Evolutionary conservation across 495 filamentous ascomycete species (phyloP).

Genomic region (Astrothelium macrocarpum): DNA sequence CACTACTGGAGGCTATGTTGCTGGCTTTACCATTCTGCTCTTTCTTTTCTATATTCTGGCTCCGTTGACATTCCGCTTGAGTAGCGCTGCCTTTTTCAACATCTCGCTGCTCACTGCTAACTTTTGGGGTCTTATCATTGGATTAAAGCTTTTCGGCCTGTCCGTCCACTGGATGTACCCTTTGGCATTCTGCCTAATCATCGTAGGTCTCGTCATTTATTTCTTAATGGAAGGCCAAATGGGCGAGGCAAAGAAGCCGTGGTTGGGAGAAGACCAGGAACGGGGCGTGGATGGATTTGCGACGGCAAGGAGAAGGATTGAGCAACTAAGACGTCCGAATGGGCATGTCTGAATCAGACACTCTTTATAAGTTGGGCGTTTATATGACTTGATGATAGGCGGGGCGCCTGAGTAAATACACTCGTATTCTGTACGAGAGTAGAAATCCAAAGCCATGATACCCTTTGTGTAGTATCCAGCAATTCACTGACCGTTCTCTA

Average conservation of each 20-base stretch:
- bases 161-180: slow-evolving; percentile 85
- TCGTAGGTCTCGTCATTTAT: slow-evolving; percentile 72
- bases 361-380: neutral
- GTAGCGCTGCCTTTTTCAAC: slow-evolving; percentile 90
- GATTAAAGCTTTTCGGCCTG: slow-evolving; percentile 73
- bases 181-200: slow-evolving; percentile 85
- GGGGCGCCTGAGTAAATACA: neutral
- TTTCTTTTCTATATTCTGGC: slow-evolving; percentile 78
- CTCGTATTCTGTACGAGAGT: neutral
- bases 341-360: neutral
- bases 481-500: neutral
- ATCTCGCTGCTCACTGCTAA: slow-evolving; percentile 88
- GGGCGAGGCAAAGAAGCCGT: slow-evolving; percentile 90
- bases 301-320: slow-evolving; percentile 74
- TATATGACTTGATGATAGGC: neutral
- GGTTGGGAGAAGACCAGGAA: slow-evolving; percentile 81
- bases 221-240: slow-evolving; percentile 66
- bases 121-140: slow-evolving; percentile 94
- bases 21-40: slow-evolving; percentile 78
- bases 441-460: neutral
- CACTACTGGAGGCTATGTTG: slow-evolving; percentile 66
- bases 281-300: slow-evolving; percentile 70
- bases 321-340: slow-evolving; percentile 20
- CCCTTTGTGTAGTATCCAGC: neutral
- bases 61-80: slow-evolving; percentile 78